Percentiles rank a stretch among this genome's conserved stretches.
phyloP scores from a whole-genome alignment of 495 filamentous ascomycete species.

The Xylaria scruposa region DNA sequence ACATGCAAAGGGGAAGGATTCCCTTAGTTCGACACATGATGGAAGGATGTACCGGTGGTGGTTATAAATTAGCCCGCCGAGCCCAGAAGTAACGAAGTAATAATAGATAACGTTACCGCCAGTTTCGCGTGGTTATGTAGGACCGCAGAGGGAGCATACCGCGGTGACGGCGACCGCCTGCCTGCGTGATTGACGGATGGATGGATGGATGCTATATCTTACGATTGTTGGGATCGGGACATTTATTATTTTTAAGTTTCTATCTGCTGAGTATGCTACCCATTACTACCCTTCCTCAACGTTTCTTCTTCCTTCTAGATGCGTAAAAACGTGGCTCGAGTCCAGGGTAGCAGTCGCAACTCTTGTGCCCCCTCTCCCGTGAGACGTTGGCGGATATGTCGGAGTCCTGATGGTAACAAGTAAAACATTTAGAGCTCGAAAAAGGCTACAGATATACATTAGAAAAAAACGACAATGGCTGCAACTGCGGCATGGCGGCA shows the following conservation, averaged over 20 bases:
- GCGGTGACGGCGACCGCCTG: not conserved
- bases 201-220: not conserved
- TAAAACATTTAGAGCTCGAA: too few species aligned
- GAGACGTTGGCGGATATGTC: constrained; percentile 2
- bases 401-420: not conserved
- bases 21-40: not conserved
- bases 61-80: too few species aligned
- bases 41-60: not conserved
- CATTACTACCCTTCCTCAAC: not conserved
- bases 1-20: constrained; percentile 17
- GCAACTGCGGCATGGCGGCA: not conserved
- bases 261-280: not conserved
- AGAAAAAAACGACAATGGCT: not conserved
- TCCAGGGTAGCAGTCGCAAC: not conserved
- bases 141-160: constrained; percentile 19
- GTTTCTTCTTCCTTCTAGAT: constrained; percentile 5
- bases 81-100: not conserved
- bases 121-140: constrained; percentile 26
- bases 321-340: constrained; percentile 16
- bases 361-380: not conserved
- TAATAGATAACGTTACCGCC: constrained; percentile 16
- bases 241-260: not conserved
- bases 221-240: not conserved
- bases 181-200: not conserved
- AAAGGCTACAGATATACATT: constrained; percentile 9